Percentiles rank a stretch among this genome's conserved stretches.
phyloP scores from a whole-genome alignment of 306 rosid species.

The Cucurbita argyrosperma region DNA sequence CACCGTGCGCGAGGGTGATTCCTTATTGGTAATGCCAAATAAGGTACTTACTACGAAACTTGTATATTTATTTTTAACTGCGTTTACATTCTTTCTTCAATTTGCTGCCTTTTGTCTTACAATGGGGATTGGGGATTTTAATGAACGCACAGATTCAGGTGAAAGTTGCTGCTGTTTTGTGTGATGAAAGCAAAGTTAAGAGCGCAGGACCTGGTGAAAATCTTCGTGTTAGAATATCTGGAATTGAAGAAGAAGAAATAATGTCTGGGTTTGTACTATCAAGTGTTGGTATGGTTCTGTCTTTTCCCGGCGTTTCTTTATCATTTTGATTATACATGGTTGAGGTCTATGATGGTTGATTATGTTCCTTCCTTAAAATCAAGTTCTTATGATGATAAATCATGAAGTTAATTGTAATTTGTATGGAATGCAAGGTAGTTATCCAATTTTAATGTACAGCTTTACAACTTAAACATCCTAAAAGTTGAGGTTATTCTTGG shows the following conservation, averaged over 20 bases:
- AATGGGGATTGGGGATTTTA: constrained; percentile 6
- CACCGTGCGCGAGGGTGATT: constrained; percentile 59
- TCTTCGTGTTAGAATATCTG: constrained; percentile 70
- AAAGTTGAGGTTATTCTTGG: background rate
- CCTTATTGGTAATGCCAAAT: constrained; percentile 81
- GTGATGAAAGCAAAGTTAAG: constrained; percentile 60
- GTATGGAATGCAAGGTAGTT: background rate
- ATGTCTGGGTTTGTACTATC: constrained; percentile 66
- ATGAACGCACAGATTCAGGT: constrained; percentile 46
- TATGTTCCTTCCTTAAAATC: background rate
- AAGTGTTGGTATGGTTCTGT: constrained; percentile 47
- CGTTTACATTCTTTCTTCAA: background rate
- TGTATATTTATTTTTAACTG: background rate
- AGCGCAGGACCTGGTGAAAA: constrained; percentile 99
- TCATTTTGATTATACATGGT: background rate
- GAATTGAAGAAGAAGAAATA: constrained; percentile 79
- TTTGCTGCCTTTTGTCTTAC: background rate
- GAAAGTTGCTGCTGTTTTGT: constrained; percentile 47
- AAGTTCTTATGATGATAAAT: background rate
- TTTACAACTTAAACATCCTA: background rate
- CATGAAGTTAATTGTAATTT: background rate
- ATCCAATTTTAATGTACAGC: background rate
- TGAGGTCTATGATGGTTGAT: background rate
- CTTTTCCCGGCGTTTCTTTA: background rate
- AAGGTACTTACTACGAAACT: constrained; percentile 33